Percentiles rank a stretch among this genome's conserved stretches.
Conservation (phyloP, 2,329 filamentous ascomycete species). For the Microcyclosporella mali region DNA sequence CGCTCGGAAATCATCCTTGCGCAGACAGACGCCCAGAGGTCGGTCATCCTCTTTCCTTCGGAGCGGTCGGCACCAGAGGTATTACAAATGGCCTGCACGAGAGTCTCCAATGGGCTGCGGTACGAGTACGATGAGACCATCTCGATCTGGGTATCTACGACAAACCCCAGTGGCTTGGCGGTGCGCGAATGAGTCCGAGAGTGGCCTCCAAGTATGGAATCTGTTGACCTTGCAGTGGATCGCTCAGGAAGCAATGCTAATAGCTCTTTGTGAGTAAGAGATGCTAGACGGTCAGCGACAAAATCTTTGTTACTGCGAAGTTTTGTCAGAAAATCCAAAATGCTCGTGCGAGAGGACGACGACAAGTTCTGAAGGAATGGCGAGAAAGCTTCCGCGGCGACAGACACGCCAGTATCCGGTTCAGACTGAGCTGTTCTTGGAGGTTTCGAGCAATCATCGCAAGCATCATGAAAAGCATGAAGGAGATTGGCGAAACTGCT, state of each 20-base stretch:
- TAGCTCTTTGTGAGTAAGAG: conserved; percentile 69
- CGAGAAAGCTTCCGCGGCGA: conserved; percentile 45
- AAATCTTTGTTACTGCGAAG: conserved; percentile 84
- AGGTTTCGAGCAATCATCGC: conserved; percentile 66
- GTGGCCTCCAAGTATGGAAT: conserved; percentile 67
- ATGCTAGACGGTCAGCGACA: conserved; percentile 72
- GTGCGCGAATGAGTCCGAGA: conserved; percentile 42
- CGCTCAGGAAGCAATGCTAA: conserved; percentile 71
- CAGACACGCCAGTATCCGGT: conserved; percentile 62
- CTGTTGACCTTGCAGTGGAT: conserved; percentile 70
- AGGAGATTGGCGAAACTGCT: conserved; percentile 68
- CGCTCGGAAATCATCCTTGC: conserved; percentile 73
- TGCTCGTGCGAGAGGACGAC: conserved; percentile 63
- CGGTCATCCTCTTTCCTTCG: conserved; percentile 71
- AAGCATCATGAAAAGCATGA: conserved; percentile 70
- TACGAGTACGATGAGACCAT: conserved; percentile 19
- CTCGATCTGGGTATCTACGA: conserved; percentile 25
- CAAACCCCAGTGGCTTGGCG: conserved; percentile 24
- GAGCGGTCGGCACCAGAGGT: conserved; percentile 16
- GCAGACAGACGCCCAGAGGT: conserved; percentile 83
- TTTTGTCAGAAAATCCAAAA: conserved; percentile 73
- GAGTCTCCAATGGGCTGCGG: conserved; percentile 24
- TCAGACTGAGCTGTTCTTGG: conserved; percentile 23
- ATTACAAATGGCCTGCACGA: conserved; percentile 37
- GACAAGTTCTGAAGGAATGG: conserved; percentile 62